Evolutionary conservation across 495 filamentous ascomycete species (phyloP).

Genomic region (Tuber melanosporum): DNA sequence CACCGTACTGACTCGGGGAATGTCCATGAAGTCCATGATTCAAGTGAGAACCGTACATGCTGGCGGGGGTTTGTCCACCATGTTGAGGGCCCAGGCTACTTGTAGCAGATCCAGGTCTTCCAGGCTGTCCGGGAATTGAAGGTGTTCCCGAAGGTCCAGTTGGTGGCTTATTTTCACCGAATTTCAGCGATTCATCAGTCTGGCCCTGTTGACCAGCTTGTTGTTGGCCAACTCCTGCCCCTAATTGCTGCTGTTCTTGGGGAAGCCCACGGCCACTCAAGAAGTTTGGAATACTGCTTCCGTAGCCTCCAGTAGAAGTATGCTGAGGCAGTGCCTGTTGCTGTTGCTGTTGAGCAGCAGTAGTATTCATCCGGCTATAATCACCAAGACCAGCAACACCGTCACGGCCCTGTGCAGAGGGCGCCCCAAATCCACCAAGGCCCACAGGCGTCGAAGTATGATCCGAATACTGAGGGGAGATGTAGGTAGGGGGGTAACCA

Average conservation of each 20-base stretch:
- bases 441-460: slow-evolving; percentile 37
- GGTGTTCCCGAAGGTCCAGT: slow-evolving; percentile 41
- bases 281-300: slow-evolving; percentile 38
- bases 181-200: slow-evolving; percentile 41
- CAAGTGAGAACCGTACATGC: slow-evolving; percentile 39
- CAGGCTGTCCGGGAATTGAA: slow-evolving; percentile 40
- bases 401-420: slow-evolving; percentile 40
- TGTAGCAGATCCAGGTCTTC: slow-evolving; percentile 40
- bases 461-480: slow-evolving; percentile 37
- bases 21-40: slow-evolving; percentile 40
- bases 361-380: slow-evolving; percentile 37
- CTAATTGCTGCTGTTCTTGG: slow-evolving; percentile 41
- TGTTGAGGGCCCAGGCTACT: slow-evolving; percentile 40
- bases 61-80: slow-evolving; percentile 29
- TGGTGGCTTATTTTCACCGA: slow-evolving; percentile 42
- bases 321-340: slow-evolving; percentile 41
- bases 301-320: slow-evolving; percentile 33
- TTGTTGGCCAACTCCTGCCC: slow-evolving; percentile 32
- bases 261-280: slow-evolving; percentile 36
- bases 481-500: slow-evolving; percentile 39
- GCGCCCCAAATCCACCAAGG: slow-evolving; percentile 40
- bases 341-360: slow-evolving; percentile 35
- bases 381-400: slow-evolving; percentile 29
- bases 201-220: slow-evolving; percentile 37
- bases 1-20: slow-evolving; percentile 37